These are phyloP conservation scores for Ustilago xerochloae DNA, from an alignment of 1,284 basidiomycete species.

Conservation along the genomic window DNA sequence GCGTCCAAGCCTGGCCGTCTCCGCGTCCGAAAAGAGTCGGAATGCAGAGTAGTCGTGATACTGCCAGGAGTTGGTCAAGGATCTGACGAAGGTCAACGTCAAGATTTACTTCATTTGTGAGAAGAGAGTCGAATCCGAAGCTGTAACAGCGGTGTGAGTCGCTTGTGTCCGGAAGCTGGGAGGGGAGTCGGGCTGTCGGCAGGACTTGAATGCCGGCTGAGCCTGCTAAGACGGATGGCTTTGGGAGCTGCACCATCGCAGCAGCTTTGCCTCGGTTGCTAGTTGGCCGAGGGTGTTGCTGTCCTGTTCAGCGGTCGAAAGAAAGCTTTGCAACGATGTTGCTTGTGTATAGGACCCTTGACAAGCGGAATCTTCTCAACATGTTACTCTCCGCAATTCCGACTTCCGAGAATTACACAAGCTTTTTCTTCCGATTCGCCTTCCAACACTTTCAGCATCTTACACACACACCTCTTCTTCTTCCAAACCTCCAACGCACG, in stretches of 20 bases:
- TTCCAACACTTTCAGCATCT: background rate
- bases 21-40: constrained; percentile 23
- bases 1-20: constrained; percentile 31
- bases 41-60: constrained; percentile 8
- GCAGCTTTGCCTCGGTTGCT: background rate
- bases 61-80: background rate
- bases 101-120: background rate
- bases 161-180: background rate
- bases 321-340: background rate
- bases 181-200: background rate
- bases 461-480: background rate
- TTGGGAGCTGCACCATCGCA: constrained; percentile 18
- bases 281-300: background rate
- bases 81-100: background rate
- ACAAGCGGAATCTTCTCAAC: constrained; percentile 1
- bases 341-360: background rate
- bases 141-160: constrained; percentile 8
- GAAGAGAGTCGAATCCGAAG: constrained; percentile 10
- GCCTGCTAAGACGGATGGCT: background rate
- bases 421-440: constrained; percentile 26
- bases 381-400: background rate
- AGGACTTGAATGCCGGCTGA: background rate
- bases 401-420: constrained; percentile 22
- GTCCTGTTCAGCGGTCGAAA: background rate
- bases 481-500: background rate